Evolutionary conservation across 2,329 filamentous ascomycete species (phyloP), one percentile per base, ranked within the genome.

Genomic region (Xylaria arbuscula): DNA sequence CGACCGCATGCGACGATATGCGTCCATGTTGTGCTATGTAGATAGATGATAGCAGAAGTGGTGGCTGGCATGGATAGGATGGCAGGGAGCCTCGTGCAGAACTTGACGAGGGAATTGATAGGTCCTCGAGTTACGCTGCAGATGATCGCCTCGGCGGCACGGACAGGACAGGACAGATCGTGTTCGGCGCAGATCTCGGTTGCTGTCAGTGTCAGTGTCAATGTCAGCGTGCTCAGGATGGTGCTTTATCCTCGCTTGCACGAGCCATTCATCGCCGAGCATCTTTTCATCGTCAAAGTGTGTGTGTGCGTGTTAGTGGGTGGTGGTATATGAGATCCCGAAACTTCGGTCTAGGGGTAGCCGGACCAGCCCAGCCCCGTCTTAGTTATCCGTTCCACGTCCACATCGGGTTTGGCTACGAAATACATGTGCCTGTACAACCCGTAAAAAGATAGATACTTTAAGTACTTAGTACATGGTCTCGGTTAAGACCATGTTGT

Each of bases 301-400:
- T 10, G 9, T 15, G 13, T 6, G n/a, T n/a, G n/a, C n/a, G n/a
- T n/a, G 22, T 42, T 13, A 19, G 58, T 9, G 45, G 51, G 42
- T 51, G 62, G 54, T 58, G 15, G 42, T 42, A n/a, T 19, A 19
- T 48, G 40, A 28, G 50, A 9, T n/a, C 42, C 28, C 53, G 53
- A 51, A 54, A 51, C 60, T 45, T 59, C 55, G 55, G 62, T 59
- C 62, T 54, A 17, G 53, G 55, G 54, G 62, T 13, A 50, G 62
- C 34, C 36, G 55, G 17, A 48, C 34, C 28, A 40, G 45, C 17
- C 47, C 38, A 45, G 62, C 47, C 62, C 48, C 36, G 53, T 48
- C 28, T 28, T 28, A 28, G 28, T 28, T 28, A 28, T 28, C 28
- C 28, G 5, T 28, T 28, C 36, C 32, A 22, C 32, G 55, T 53